Base-by-base conservation (phyloP, 2,329 filamentous ascomycete species). In the Ceratocystiopsis sp. region DNA sequence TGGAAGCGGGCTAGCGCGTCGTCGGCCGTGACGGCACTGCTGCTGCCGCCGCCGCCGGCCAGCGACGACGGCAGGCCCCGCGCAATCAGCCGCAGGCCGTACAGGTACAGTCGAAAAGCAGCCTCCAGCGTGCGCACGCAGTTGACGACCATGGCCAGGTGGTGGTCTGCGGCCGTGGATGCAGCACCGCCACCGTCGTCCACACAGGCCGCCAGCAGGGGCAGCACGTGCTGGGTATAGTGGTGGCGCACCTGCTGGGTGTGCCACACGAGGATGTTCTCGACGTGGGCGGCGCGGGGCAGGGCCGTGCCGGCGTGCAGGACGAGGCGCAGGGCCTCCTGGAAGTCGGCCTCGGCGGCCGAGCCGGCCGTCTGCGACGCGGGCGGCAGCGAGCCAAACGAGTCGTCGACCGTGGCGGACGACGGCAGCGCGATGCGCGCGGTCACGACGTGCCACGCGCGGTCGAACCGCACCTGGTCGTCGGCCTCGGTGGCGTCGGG, bases 361-460 rank as follows among this genome's bases (percentile, higher is more conserved):
- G 57, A 52, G 40, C 62, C 61, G 51, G 63, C 65, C 14, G 63
- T 29, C 49, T 63, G 58, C 9, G 58, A 59, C 50, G 63, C 62
- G 15, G 66, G 58, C 35, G 60, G 54, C 40, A 69, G 54, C 18
- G 63, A 57, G 29, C 69, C 70, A 52, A 72, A 72, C 19, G 67
- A 69, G 52, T 73, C 69, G 52, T 73, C 68, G 9, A 61, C 64
- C 2, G 71, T 61, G 37, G 71, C 68, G 11, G 69, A 71, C n/a
- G 65, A 57, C 10, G 73, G 71, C 18, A 80, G 61, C 39, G 66
- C 64, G 38, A 80, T 69, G 33, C 62, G 63, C 29, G 69, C 64
- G 15, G 74, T 78, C 47, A 78, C 73, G 25, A 64, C 59, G 53
- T 75, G 70, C 76, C 76, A 80, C 45, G 75, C 72, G 48, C 69